A percentile compares a stretch with the other conserved stretches of the same genome.
Evolutionary conservation across 371 early-diverging fungal genomes (phyloP).

Genomic region (Chytridium lagenaria): DNA sequence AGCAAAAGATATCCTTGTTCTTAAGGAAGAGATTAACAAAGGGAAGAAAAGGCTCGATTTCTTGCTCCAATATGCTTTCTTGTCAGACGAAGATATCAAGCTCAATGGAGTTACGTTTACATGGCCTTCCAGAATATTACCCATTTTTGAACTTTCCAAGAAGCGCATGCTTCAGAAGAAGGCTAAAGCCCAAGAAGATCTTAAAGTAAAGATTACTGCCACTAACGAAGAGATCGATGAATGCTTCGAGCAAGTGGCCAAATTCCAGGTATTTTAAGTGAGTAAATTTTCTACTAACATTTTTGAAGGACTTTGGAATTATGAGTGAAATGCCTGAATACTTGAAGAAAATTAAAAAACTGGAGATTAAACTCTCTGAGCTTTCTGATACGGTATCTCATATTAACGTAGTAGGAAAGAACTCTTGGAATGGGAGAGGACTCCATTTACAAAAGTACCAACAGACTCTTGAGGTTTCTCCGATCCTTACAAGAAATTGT

Average conservation of each 20-base stretch:
- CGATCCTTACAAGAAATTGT: conserved; percentile 60
- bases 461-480: conserved; percentile 55
- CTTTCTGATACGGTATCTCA: conserved; percentile 45
- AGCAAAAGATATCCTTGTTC: conserved; percentile 49
- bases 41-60: conserved; percentile 62
- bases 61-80: conserved; percentile 58
- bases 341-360: conserved; percentile 53
- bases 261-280: conserved; percentile 58
- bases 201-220: conserved; percentile 53
- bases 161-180: conserved; percentile 60
- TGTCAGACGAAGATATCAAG: conserved; percentile 65
- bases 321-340: conserved; percentile 61
- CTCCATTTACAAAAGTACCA: conserved; percentile 54
- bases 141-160: conserved; percentile 60
- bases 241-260: conserved; percentile 52
- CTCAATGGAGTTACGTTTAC: conserved; percentile 62
- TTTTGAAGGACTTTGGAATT: conserved; percentile 54
- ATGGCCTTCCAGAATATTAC: conserved; percentile 61
- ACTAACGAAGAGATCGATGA: conserved; percentile 57
- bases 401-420: conserved; percentile 61
- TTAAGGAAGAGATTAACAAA: conserved; percentile 58
- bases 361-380: conserved; percentile 52
- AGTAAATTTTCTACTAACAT: no score
- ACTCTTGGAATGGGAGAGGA: conserved; percentile 63
- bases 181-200: conserved; percentile 61